Percentiles rank a stretch among this genome's conserved stretches.
phyloP scores from a whole-genome alignment of 345 rosid species.

The Turnera subulata region DNA sequence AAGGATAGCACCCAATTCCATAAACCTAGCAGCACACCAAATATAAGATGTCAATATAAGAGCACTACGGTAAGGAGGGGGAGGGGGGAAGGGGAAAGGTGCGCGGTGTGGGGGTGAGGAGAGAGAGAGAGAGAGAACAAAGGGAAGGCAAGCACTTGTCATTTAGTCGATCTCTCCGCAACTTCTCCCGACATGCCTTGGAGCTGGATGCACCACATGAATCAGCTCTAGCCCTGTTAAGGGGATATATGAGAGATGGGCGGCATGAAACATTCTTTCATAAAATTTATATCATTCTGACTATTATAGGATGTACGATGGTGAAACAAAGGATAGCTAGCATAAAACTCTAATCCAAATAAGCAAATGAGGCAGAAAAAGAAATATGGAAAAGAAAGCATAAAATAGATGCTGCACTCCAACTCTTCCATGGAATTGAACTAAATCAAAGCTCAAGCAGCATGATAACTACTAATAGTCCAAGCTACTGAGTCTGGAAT shows the following conservation, averaged over 20 bases:
- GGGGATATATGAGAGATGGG: conserved; percentile 41
- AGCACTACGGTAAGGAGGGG: not conserved
- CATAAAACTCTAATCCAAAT: not conserved
- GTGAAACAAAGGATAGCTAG: not conserved
- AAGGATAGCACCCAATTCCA: conserved; percentile 69
- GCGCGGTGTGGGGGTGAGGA: too few species aligned
- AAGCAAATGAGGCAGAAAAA: not conserved
- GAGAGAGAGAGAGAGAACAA: not conserved
- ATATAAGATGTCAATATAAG: conserved; percentile 2
- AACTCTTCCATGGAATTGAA: too few species aligned
- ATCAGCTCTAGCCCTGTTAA: conserved; percentile 30
- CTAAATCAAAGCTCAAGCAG: not conserved
- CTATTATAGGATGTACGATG: not conserved
- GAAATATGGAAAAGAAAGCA: not conserved
- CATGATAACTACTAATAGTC: not conserved
- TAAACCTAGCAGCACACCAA: conserved; percentile 47
- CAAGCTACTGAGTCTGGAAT: not conserved
- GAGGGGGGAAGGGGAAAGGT: conserved; percentile 7
- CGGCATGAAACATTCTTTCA: not conserved
- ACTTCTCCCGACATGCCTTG: conserved; percentile 86
- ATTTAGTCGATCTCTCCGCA: conserved; percentile 82
- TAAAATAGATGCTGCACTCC: too few species aligned
- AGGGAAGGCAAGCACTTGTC: conserved; percentile 46
- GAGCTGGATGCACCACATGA: conserved; percentile 68
- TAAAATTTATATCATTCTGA: not conserved